Evolutionary conservation across 164 flowering plant genomes (phyloP).

Genomic region (Vitis rotundifolia): DNA sequence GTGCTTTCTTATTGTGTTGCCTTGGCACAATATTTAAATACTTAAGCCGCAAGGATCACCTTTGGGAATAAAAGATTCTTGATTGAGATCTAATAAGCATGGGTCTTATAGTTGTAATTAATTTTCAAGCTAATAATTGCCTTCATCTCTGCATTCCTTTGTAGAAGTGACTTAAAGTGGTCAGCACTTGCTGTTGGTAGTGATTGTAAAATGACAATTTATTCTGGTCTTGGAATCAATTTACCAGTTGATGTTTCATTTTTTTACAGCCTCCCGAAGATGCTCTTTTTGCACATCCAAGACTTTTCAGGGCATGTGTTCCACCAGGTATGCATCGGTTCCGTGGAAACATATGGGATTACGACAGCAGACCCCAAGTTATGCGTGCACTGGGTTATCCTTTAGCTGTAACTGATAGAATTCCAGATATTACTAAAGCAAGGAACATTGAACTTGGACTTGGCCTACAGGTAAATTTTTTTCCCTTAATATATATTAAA

Average conservation of each 20-base stretch:
- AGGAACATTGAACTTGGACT: constrained; percentile 96
- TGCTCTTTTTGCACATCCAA: constrained; percentile 92
- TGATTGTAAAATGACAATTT: background rate
- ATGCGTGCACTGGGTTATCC: constrained; percentile 91
- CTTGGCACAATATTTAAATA: too few relatives aligned
- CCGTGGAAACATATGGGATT: constrained; percentile 96
- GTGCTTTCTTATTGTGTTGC: too few relatives aligned
- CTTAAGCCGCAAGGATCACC: too few relatives aligned
- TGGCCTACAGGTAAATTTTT: constrained; percentile 77
- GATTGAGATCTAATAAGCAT: too few relatives aligned
- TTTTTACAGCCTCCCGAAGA: constrained; percentile 78
- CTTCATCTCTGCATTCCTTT: too few relatives aligned
- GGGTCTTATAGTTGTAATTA: too few relatives aligned
- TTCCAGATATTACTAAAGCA: constrained; percentile 89
- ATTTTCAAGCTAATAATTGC: too few relatives aligned
- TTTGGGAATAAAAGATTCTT: too few relatives aligned
- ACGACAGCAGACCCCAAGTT: constrained; percentile 78
- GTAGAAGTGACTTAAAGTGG: background rate
- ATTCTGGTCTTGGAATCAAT: background rate
- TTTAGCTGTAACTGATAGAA: constrained; percentile 60
- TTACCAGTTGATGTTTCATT: background rate
- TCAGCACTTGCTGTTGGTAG: background rate
- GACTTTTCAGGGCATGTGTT: constrained; percentile 91
- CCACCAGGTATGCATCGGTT: constrained; percentile 99
- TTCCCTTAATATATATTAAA: background rate